phyloP scores from a whole-genome alignment of 768 basidiomycete genomes.

The Amanita brunnescens region DNA sequence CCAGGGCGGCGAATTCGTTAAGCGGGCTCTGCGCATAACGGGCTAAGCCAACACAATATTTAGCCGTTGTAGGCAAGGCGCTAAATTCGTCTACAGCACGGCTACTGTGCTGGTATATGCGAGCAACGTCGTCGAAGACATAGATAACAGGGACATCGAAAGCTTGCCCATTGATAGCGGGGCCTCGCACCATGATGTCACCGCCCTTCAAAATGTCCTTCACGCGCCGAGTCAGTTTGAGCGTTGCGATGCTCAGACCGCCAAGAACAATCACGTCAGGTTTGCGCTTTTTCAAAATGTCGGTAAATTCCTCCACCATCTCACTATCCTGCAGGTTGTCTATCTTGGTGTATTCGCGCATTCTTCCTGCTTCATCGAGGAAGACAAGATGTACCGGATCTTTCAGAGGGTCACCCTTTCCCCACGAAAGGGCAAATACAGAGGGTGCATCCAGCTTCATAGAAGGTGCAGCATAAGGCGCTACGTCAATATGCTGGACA shows the following conservation, averaged over 20 bases:
- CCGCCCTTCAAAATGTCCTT: conserved; percentile 40
- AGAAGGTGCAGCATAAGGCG: conserved; percentile 55
- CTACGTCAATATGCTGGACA: conserved; percentile 72
- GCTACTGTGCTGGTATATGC: conserved; percentile 87
- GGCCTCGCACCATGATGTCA: conserved; percentile 19
- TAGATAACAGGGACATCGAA: conserved; percentile 72
- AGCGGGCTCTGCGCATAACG: conserved; percentile 90
- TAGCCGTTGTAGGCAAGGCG: conserved; percentile 63
- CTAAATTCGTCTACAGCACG: conserved; percentile 82
- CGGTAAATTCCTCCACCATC: conserved; percentile 63
- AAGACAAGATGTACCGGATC: conserved; percentile 83
- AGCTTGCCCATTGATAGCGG: conserved; percentile 26
- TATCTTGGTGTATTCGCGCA: conserved; percentile 84
- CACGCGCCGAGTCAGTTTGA: conserved; percentile 56
- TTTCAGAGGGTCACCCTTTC: conserved; percentile 87
- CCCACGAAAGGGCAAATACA: conserved; percentile 90
- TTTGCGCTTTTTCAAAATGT: conserved; percentile 71
- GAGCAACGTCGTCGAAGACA: conserved; percentile 84
- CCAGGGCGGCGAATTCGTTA: conserved; percentile 90
- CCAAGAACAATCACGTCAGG: conserved; percentile 88
- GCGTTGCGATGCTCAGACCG: conserved; percentile 78
- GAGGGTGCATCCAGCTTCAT: conserved; percentile 61
- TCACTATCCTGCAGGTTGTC: conserved; percentile 77
- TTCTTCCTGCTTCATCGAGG: conserved; percentile 80
- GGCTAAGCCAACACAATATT: conserved; percentile 91